Conservation (phyloP, 192 early-diverging fungal genomes). For the Thamnidium elegans region DNA sequence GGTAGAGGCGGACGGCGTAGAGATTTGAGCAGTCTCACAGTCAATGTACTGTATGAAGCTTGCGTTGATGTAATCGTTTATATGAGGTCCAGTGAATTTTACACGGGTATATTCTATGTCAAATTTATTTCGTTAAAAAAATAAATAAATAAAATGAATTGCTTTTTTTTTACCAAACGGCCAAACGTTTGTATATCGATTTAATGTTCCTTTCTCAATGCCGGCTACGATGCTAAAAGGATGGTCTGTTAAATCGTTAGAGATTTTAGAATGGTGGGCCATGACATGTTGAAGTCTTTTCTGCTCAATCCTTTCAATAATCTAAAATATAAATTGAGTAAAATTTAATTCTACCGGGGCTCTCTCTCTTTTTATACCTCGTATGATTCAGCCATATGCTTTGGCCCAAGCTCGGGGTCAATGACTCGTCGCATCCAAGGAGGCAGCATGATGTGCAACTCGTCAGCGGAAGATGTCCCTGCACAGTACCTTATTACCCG, state of each 20-base stretch:
- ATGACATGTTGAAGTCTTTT: slow-evolving; percentile 68
- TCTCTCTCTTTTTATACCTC: slow-evolving; percentile 19
- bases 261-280: slow-evolving; percentile 49
- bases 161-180: slow-evolving; percentile 56
- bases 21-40: neutral
- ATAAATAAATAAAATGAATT: neutral
- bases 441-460: too few species aligned
- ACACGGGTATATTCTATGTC: slow-evolving; percentile 39
- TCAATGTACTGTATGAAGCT: slow-evolving; percentile 32
- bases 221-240: slow-evolving; percentile 77
- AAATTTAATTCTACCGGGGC: too few species aligned
- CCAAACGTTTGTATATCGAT: slow-evolving; percentile 84
- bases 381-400: slow-evolving; percentile 29
- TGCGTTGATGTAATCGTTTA: slow-evolving; percentile 38
- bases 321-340: slow-evolving; percentile 35
- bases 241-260: slow-evolving; percentile 35
- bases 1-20: too few species aligned
- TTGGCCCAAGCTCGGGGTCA: slow-evolving; percentile 17
- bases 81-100: slow-evolving; percentile 16
- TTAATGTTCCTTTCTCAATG: slow-evolving; percentile 69
- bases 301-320: slow-evolving; percentile 65
- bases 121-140: neutral
- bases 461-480: neutral
- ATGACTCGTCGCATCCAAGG: neutral
- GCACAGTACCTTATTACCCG: neutral